Conservation (phyloP, 345 rosid species). For the Mangifera indica region DNA sequence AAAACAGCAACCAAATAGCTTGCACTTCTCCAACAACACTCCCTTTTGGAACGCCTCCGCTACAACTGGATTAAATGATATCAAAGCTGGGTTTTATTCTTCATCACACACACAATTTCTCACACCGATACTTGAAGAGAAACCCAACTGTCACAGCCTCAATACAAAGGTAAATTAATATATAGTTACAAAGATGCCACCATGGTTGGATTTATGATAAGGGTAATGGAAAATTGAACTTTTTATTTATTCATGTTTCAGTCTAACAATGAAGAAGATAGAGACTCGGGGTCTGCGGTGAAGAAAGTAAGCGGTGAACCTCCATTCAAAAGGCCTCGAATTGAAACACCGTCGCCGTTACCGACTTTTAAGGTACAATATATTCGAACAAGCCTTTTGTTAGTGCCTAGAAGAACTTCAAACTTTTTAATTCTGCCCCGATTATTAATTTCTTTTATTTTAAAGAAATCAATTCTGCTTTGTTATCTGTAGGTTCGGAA, state of each 20-base stretch:
- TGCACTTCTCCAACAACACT: slow-evolving; percentile 52
- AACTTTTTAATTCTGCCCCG: background rate
- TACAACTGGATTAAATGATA: slow-evolving; percentile 21
- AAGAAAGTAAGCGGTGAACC: slow-evolving; percentile 47
- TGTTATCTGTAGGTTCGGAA: slow-evolving; percentile 59
- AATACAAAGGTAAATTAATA: slow-evolving; percentile 22
- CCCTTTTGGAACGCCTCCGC: slow-evolving; percentile 49
- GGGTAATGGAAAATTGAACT: slow-evolving; percentile 18
- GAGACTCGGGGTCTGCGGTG: slow-evolving; percentile 36
- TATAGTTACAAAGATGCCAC: too few species aligned
- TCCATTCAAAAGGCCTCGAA: slow-evolving; percentile 55
- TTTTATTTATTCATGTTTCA: slow-evolving; percentile 18
- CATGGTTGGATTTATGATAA: background rate
- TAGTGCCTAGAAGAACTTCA: background rate
- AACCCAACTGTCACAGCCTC: slow-evolving; percentile 31
- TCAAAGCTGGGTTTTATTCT: slow-evolving; percentile 28
- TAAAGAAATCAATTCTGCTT: slow-evolving; percentile 10
- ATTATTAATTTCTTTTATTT: background rate
- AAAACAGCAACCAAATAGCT: slow-evolving; percentile 33
- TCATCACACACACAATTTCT: slow-evolving; percentile 39
- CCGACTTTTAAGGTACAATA: slow-evolving; percentile 77
- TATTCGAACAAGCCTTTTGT: slow-evolving; percentile 8
- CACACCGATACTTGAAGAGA: slow-evolving; percentile 33
- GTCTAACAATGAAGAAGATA: slow-evolving; percentile 36
- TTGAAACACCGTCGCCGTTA: slow-evolving; percentile 67